Base-by-base conservation (phyloP, 2,329 filamentous ascomycete genomes). In the Diaporthe destruens region DNA sequence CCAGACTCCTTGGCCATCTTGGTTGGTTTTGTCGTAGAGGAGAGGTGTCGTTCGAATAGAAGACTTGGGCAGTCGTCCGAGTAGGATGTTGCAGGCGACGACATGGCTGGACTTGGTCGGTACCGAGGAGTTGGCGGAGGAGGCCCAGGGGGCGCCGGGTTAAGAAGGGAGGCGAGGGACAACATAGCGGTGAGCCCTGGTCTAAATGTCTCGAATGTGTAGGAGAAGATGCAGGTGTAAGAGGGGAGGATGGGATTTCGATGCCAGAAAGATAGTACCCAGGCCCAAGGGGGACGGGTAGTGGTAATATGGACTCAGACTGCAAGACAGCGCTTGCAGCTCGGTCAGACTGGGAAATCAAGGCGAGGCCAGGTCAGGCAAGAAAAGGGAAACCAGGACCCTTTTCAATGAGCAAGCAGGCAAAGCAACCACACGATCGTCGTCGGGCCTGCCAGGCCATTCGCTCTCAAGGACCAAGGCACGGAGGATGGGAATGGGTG, bases 1-100 rank as follows among this genome's bases (percentile, higher is more conserved):
- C 89, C 87, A 36, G 86, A 87, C 77, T 93, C 90, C 80, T 93
- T 94, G 72, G 87, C 83, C 78, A 91, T 85, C 82, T 91, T 94
- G 66, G 66, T 25, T 75, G 87, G 86, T 77, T 86, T 88, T 75
- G 79, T 75, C 29, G 73, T 55, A 44, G 71, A 49, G 73, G 81
- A 77, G 71, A 77, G 74, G 72, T 78, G 76, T 74, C 77, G 78
- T 57, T 79, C 77, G 36, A 76, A 73, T 69, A 80, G 76, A 32
- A 74, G 36, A 59, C 53, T 67, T 20, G 76, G 69, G 67, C 77
- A 77, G 66, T 82, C 80, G 74, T 82, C 80, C 39, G 76, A 76
- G 73, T 79, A 78, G 63, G 80, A 81, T 71, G 78, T 78, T 32
- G 81, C 77, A 70, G 81, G 80, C 61, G 82, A 81, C 63, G 80